These are phyloP conservation scores for Xylariaceae sp. DNA, from an alignment of 2,329 filamentous ascomycete species.

Conservation along the genomic window DNA sequence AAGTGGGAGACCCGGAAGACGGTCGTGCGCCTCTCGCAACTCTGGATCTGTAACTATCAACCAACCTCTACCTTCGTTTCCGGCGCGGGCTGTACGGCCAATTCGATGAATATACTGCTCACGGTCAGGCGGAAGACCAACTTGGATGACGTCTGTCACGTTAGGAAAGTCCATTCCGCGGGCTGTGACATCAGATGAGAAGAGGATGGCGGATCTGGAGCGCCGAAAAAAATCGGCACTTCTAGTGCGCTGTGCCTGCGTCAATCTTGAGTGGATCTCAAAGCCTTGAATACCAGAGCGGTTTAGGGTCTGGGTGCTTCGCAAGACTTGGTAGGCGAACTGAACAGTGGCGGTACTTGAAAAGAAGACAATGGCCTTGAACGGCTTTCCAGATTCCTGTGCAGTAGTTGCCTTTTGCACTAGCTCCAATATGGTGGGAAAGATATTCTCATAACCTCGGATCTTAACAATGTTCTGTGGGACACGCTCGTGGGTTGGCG, in stretches of 20 bases:
- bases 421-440: conserved; percentile 75
- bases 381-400: conserved; percentile 52
- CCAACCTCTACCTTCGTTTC: conserved; percentile 68
- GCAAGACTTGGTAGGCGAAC: conserved; percentile 57
- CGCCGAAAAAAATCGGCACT: conserved; percentile 69
- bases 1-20: conserved; percentile 59
- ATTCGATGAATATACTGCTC: conserved; percentile 75
- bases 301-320: conserved; percentile 33
- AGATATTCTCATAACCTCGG: conserved; percentile 66
- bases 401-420: conserved; percentile 58
- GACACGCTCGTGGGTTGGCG: conserved; percentile 77
- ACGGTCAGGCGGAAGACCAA: conserved; percentile 59
- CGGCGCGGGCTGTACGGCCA: conserved; percentile 71
- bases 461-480: conserved; percentile 72
- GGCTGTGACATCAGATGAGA: conserved; percentile 77
- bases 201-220: conserved; percentile 59
- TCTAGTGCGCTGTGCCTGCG: conserved; percentile 63
- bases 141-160: conserved; percentile 74
- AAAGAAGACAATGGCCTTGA: conserved; percentile 96
- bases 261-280: conserved; percentile 76
- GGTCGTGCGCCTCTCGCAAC: conserved; percentile 41
- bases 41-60: conserved; percentile 59
- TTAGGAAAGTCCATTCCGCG: conserved; percentile 80
- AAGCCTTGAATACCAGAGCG: conserved; percentile 40
- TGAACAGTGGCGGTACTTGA: conserved; percentile 72